Conservation (phyloP, 2,329 filamentous ascomycete species). For the Colletotrichum trifolii region DNA sequence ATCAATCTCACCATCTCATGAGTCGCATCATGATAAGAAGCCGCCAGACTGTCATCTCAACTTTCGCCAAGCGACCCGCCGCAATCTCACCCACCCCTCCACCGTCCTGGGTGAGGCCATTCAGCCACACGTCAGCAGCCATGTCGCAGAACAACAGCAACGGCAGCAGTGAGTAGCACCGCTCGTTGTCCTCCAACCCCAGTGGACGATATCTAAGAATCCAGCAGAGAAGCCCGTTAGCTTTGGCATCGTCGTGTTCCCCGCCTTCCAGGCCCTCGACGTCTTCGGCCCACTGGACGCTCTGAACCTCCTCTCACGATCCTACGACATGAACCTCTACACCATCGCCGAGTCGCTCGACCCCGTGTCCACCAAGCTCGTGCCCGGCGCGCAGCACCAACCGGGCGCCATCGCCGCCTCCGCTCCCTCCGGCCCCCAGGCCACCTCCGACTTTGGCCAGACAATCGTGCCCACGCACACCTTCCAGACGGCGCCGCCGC, state of each 20-base stretch:
- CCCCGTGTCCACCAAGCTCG: slow-evolving; percentile 31
- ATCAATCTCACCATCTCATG: not conserved
- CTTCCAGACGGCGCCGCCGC: slow-evolving; percentile 53
- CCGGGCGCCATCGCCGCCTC: slow-evolving; percentile 17
- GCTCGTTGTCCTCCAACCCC: not conserved
- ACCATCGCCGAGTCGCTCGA: slow-evolving; percentile 36
- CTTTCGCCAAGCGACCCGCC: slow-evolving; percentile 13
- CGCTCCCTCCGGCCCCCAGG: not conserved
- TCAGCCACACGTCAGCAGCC: not conserved
- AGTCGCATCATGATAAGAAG: slow-evolving; percentile 6
- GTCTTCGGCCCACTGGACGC: slow-evolving; percentile 51
- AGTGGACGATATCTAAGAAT: not conserved
- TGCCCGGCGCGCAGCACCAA: not conserved
- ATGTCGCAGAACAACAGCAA: slow-evolving; percentile 14
- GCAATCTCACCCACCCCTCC: not conserved
- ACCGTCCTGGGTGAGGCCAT: not conserved
- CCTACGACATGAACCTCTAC: slow-evolving; percentile 33
- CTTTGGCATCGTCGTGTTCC: slow-evolving; percentile 49
- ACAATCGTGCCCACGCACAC: slow-evolving; percentile 48
- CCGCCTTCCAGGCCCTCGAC: slow-evolving; percentile 51
- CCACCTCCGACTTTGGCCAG: slow-evolving; percentile 29
- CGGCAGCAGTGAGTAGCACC: slow-evolving; percentile 17
- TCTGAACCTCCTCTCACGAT: slow-evolving; percentile 43
- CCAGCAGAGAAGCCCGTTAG: slow-evolving; percentile 34
- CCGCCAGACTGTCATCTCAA: not conserved